These are phyloP conservation scores for Aspergillus quadricinctus DNA, from an alignment of 2,329 filamentous ascomycete species.

Conservation along the genomic window DNA sequence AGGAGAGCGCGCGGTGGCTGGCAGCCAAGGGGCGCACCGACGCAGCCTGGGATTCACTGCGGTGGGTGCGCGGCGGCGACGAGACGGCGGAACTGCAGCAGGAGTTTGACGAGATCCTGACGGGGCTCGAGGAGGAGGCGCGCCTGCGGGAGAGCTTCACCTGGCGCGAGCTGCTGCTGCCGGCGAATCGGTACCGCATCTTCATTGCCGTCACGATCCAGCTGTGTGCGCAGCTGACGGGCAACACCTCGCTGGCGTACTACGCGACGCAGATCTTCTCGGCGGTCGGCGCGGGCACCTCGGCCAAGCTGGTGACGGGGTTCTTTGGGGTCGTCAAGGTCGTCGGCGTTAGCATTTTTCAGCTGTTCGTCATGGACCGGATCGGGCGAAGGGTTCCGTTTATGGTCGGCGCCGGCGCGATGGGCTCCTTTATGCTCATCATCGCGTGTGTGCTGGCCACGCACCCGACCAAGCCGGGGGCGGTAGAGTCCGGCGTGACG, in stretches of 20 bases:
- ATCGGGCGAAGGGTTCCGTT: slow-evolving; percentile 48
- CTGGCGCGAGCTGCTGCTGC: slow-evolving; percentile 45
- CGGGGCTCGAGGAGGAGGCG: slow-evolving; percentile 47
- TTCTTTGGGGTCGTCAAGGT: slow-evolving; percentile 53
- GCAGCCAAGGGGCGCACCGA: slow-evolving; percentile 44
- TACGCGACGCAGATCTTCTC: slow-evolving; percentile 52
- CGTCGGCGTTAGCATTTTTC: slow-evolving; percentile 44
- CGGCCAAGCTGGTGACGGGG: slow-evolving; percentile 48
- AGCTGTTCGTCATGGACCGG: slow-evolving; percentile 48
- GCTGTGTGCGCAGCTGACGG: slow-evolving; percentile 47
- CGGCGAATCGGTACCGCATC: slow-evolving; percentile 47
- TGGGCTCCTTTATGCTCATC: slow-evolving; percentile 52
- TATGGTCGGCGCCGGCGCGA: slow-evolving; percentile 46
- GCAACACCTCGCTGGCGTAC: slow-evolving; percentile 50
- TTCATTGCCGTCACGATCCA: slow-evolving; percentile 50
- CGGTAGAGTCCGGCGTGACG: slow-evolving; percentile 23
- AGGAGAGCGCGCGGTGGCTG: slow-evolving; percentile 47
- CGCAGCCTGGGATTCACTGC: slow-evolving; percentile 46
- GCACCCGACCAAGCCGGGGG: slow-evolving; percentile 34
- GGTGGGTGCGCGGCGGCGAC: slow-evolving; percentile 50
- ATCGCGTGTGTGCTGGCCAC: slow-evolving; percentile 47
- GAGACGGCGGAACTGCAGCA: slow-evolving; percentile 29
- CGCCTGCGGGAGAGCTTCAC: slow-evolving; percentile 44
- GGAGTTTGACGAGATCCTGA: slow-evolving; percentile 38
- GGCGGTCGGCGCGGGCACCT: slow-evolving; percentile 46